Base-by-base conservation (phyloP, 2,329 filamentous ascomycete genomes). In the Trichoderma lentiforme region DNA sequence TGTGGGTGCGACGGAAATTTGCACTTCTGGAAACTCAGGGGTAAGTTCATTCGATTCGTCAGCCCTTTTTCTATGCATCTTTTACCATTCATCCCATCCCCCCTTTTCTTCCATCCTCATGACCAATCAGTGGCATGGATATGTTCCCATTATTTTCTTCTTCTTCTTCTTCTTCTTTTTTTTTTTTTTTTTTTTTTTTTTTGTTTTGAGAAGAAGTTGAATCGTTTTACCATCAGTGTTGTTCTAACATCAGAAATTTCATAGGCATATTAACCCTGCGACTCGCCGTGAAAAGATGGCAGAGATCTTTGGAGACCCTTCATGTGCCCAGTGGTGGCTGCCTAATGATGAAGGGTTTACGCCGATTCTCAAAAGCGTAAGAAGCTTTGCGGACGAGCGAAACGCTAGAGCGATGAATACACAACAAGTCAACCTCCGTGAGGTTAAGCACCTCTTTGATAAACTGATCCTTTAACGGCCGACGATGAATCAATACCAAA, bases 311-410 rank as follows among this genome's bases (percentile, higher is more conserved):
- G 85, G 88, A 73, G 88, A 93, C 57, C 87, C 89, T 15, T 89
- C 91, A 24, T 89, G 94, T 68, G 88, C 89, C 58, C 86, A 91
- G 71, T 98, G 94, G 93, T 99, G 96, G 96, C 87, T 98, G 3
- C 93, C 94, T 3, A 88, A 96, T 79, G 89, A 93, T 74, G 92
- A 95, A 82, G 90, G 89, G 2, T 92, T 92, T 76, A 91, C 89
- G 12, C 88, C 89, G 0, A 88, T 97, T 56, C 86, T 98, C 69
- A 91, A 90, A 66, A 91, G 88, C 69, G 90, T 97, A 73, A 91
- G 95, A 24, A 88, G 89, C 56, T 95, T 97, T 81, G 93, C 94
- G 32, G 90, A 93, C 76, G 93, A 96, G 74, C 89, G 93, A 62
- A 92, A 89, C 73, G 84, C 87, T 8, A 88, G 85, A 24, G 88